These are phyloP conservation scores for Rhizopogon roseolus DNA, from an alignment of 768 basidiomycete species.

Conservation along the genomic window DNA sequence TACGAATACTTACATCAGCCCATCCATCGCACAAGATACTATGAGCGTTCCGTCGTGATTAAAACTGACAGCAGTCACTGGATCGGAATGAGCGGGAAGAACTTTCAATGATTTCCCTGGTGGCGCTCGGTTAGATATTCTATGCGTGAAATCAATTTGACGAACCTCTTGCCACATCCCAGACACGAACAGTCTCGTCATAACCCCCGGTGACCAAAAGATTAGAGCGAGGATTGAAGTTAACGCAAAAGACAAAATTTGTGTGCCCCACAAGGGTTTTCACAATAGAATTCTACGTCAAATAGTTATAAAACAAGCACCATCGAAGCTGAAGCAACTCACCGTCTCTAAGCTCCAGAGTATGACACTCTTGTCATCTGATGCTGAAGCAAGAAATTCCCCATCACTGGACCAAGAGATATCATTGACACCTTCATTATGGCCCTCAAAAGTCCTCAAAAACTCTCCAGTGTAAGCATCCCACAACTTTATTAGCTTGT, in stretches of 20 bases:
- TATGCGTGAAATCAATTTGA: background rate
- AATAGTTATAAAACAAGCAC: background rate
- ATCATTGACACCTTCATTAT: slow-evolving; percentile 83
- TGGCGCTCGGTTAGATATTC: background rate
- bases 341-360: slow-evolving; percentile 80
- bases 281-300: slow-evolving; percentile 47
- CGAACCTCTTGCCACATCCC: slow-evolving; percentile 89
- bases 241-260: slow-evolving; percentile 90
- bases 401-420: slow-evolving; percentile 85
- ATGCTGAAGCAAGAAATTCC: slow-evolving; percentile 83
- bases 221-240: slow-evolving; percentile 88
- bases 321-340: slow-evolving; percentile 9
- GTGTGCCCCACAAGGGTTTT: slow-evolving; percentile 82
- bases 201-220: slow-evolving; percentile 90
- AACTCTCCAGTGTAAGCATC: slow-evolving; percentile 69
- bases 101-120: slow-evolving; percentile 81
- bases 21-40: slow-evolving; percentile 94
- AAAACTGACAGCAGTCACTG: slow-evolving; percentile 91
- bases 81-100: slow-evolving; percentile 95
- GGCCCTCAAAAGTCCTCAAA: slow-evolving; percentile 67
- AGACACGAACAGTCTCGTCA: slow-evolving; percentile 95
- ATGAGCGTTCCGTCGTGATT: slow-evolving; percentile 94
- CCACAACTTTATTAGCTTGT: slow-evolving; percentile 82
- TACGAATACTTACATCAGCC: slow-evolving; percentile 70
- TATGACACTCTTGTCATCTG: slow-evolving; percentile 86